These are phyloP conservation scores for Luvunga scandens DNA, from an alignment of 345 rosid species.

Conservation along the genomic window DNA sequence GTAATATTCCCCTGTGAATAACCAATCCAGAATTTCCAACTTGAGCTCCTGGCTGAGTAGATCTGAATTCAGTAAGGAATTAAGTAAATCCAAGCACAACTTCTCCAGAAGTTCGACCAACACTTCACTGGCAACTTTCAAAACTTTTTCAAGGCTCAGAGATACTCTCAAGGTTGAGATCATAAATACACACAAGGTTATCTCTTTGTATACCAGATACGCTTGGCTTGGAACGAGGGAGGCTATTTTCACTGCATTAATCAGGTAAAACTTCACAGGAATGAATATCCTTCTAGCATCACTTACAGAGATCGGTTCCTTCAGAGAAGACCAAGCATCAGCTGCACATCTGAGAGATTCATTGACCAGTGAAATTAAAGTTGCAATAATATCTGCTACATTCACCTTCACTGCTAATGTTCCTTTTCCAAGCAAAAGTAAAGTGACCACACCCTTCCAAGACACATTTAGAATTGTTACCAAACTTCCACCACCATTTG, in stretches of 20 bases:
- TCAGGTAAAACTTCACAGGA: slow-evolving; percentile 88
- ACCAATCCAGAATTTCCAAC: slow-evolving; percentile 57
- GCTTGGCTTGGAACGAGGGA: slow-evolving; percentile 70
- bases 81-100: slow-evolving; percentile 56
- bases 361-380: slow-evolving; percentile 60
- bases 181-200: slow-evolving; percentile 47
- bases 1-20: slow-evolving; percentile 42
- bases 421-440: slow-evolving; percentile 74
- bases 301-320: slow-evolving; percentile 56
- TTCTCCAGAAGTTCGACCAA: slow-evolving; percentile 76
- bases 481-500: slow-evolving; percentile 78
- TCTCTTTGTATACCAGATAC: slow-evolving; percentile 51
- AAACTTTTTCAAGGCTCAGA: slow-evolving; percentile 45
- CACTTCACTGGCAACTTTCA: slow-evolving; percentile 61
- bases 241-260: slow-evolving; percentile 71
- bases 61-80: slow-evolving; percentile 56
- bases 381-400: slow-evolving; percentile 60
- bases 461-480: slow-evolving; percentile 83
- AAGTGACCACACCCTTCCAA: slow-evolving; percentile 88
- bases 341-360: slow-evolving; percentile 65
- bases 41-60: slow-evolving; percentile 50
- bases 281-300: slow-evolving; percentile 85
- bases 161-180: slow-evolving; percentile 59
- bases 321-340: slow-evolving; percentile 60
- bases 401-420: slow-evolving; percentile 37